A percentile compares a stretch with the other conserved stretches of the same genome.
phyloP scores from a whole-genome alignment of 1,139 yeast species.

The Hyphopichia buzzinii region DNA sequence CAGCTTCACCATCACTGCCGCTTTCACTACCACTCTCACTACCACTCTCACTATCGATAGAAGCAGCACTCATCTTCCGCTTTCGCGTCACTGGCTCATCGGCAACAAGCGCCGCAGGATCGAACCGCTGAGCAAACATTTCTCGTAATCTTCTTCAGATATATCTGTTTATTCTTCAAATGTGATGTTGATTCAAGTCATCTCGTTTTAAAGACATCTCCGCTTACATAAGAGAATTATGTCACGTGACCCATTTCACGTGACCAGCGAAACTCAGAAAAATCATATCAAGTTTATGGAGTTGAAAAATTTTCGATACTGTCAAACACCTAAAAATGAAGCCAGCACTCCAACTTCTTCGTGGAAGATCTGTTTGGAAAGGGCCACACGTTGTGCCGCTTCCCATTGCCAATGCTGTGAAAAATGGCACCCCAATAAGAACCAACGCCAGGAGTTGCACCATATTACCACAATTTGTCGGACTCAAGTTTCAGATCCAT shows the following conservation, averaged over 20 bases:
- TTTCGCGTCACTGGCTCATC: slow-evolving; percentile 4
- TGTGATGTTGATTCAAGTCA: not conserved
- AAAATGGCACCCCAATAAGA: slow-evolving; percentile 80
- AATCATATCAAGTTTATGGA: not conserved
- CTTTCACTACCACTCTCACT: slow-evolving; percentile 13
- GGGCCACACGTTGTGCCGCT: slow-evolving; percentile 95
- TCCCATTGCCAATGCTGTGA: slow-evolving; percentile 82
- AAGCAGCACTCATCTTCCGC: slow-evolving; percentile 15
- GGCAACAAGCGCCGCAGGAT: slow-evolving; percentile 35
- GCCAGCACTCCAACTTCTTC: slow-evolving; percentile 50
- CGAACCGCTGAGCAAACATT: slow-evolving; percentile 67
- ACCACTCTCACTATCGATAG: slow-evolving; percentile 12
- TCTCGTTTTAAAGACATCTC: too few relatives aligned
- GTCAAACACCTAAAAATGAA: slow-evolving; percentile 41
- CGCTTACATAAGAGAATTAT: too few relatives aligned
- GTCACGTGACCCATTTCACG: too few relatives aligned
- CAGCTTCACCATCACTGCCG: slow-evolving; percentile 10
- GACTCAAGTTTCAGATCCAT: slow-evolving; percentile 89
- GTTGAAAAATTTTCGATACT: not conserved
- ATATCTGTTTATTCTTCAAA: too few relatives aligned
- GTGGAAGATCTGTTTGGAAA: slow-evolving; percentile 78
- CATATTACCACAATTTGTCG: slow-evolving; percentile 91
- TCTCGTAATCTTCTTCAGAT: too few relatives aligned
- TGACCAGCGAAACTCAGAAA: slow-evolving; percentile 1
- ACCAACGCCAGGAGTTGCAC: slow-evolving; percentile 95